Percentiles rank a stretch among this genome's conserved stretches.
Evolutionary conservation across 1,284 basidiomycete species (phyloP).

Genomic region (Irpex rosettiformis): DNA sequence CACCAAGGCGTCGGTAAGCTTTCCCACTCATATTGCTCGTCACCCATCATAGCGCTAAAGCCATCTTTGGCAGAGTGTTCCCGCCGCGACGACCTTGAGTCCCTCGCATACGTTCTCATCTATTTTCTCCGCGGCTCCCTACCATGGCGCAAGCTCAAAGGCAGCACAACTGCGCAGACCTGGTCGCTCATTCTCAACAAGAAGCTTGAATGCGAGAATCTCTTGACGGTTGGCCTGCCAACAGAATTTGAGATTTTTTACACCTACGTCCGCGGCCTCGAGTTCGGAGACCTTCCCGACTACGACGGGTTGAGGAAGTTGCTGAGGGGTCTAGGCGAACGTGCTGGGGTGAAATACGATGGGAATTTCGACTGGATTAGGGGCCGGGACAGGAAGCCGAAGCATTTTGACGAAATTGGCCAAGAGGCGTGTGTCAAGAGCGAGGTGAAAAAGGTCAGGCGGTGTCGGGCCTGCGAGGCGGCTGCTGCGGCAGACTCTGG

Average conservation of each 20-base stretch:
- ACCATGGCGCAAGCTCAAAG: slow-evolving; percentile 86
- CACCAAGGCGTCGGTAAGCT: slow-evolving; percentile 86
- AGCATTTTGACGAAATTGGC: slow-evolving; percentile 1
- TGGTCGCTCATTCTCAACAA: slow-evolving; percentile 73
- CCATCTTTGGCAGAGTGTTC: slow-evolving; percentile 60
- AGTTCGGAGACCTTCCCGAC: slow-evolving; percentile 90
- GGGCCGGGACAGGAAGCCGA: slow-evolving; percentile 9
- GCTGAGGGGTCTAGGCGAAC: slow-evolving; percentile 56
- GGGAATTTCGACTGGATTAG: slow-evolving; percentile 29
- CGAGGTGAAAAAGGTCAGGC: background rate
- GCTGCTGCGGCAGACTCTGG: background rate
- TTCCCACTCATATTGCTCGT: slow-evolving; percentile 11
- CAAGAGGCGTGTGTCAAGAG: background rate
- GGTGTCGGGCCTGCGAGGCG: background rate
- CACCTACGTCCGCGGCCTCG: slow-evolving; percentile 80
- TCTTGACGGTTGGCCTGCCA: slow-evolving; percentile 81
- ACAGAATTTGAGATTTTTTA: slow-evolving; percentile 87
- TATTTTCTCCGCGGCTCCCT: slow-evolving; percentile 90
- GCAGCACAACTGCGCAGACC: slow-evolving; percentile 75
- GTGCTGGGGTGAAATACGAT: slow-evolving; percentile 28
- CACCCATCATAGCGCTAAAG: background rate
- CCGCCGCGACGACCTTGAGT: slow-evolving; percentile 89
- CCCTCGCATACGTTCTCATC: slow-evolving; percentile 89
- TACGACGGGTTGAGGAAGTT: slow-evolving; percentile 83
- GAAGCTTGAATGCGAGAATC: slow-evolving; percentile 57